These are phyloP conservation scores for Pythium folliculosum DNA, from an alignment of 352 stramenopile species.

Conservation along the genomic window DNA sequence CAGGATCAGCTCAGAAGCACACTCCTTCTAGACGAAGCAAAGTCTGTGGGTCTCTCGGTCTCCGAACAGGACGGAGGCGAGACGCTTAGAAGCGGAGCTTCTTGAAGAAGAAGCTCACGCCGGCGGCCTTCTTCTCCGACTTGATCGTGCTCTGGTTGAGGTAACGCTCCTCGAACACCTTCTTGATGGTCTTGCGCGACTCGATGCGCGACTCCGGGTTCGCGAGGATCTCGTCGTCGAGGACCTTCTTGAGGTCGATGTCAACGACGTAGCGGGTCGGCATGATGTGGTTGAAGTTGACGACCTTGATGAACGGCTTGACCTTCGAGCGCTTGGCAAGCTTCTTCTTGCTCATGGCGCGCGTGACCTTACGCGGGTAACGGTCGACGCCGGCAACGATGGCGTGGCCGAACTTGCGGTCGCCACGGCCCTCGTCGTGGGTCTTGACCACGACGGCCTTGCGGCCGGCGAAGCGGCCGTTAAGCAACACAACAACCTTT, in stretches of 20 bases:
- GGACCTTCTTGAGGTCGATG: conserved; percentile 99
- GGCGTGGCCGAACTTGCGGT: conserved; percentile 97
- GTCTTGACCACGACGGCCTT: conserved; percentile 99
- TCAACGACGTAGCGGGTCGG: conserved; percentile 99
- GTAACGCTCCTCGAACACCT: conserved; percentile 98
- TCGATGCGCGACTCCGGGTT: conserved; percentile 86
- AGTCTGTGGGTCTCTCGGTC: conserved; percentile 6
- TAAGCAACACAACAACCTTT: conserved; percentile 99
- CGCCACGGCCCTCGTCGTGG: conserved; percentile 95
- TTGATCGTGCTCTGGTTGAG: conserved; percentile 95
- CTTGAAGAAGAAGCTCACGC: conserved; percentile 99
- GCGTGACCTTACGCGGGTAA: conserved; percentile 97
- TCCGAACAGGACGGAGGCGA: neutral
- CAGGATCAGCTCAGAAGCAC: conserved; percentile 31
- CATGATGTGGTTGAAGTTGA: conserved; percentile 99
- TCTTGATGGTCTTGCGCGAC: conserved; percentile 99
- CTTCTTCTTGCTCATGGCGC: conserved; percentile 97
- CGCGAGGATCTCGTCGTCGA: conserved; percentile 87
- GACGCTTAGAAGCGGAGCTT: conserved; percentile 98
- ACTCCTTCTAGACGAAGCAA: conserved; percentile 27
- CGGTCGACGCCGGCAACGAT: conserved; percentile 96
- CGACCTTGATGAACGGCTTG: conserved; percentile 99
- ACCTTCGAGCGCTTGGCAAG: conserved; percentile 97
- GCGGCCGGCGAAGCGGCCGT: conserved; percentile 97
- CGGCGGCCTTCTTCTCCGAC: conserved; percentile 98